These are phyloP conservation scores for Ambrosia hybrid DNA, from an alignment of 140 eudicot genomes.

Conservation along the genomic window DNA sequence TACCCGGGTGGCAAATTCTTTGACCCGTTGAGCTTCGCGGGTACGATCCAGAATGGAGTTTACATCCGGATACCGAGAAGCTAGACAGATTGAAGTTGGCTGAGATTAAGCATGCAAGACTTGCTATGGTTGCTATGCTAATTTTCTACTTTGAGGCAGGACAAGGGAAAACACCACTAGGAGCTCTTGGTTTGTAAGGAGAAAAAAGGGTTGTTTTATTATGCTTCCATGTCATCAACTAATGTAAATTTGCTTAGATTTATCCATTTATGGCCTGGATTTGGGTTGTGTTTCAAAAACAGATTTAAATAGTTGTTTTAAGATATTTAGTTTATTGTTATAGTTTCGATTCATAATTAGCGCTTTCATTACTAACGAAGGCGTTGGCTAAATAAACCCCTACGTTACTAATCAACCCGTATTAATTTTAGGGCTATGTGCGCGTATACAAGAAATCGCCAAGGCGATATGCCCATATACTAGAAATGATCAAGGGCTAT, in stretches of 20 bases:
- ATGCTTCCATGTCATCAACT: conserved; percentile 30
- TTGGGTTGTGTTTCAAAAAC: neutral
- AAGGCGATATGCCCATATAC: no score
- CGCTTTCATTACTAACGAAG: neutral
- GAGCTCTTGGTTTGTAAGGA: conserved; percentile 83
- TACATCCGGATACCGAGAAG: conserved; percentile 76
- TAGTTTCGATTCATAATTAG: neutral
- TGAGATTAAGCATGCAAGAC: conserved; percentile 92
- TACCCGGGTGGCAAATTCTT: conserved; percentile 98
- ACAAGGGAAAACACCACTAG: conserved; percentile 98
- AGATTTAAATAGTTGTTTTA: neutral
- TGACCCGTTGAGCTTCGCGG: conserved; percentile 83
- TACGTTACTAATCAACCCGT: no score
- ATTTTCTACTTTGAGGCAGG: conserved; percentile 98
- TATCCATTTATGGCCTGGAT: conserved; percentile 6
- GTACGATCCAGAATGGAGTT: conserved; percentile 65
- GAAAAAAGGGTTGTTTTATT: conserved; percentile 26
- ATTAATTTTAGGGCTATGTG: no score
- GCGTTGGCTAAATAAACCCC: neutral
- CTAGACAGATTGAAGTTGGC: conserved; percentile 93
- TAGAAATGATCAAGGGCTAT: no score
- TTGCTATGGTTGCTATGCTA: conserved; percentile 95
- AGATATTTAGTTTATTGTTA: neutral
- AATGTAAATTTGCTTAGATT: conserved; percentile 47
- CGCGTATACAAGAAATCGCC: no score